A percentile compares a stretch with the other conserved stretches of the same genome.
Conservation (phyloP, 192 early-diverging fungal species). For the Backusella tarrabulga region DNA sequence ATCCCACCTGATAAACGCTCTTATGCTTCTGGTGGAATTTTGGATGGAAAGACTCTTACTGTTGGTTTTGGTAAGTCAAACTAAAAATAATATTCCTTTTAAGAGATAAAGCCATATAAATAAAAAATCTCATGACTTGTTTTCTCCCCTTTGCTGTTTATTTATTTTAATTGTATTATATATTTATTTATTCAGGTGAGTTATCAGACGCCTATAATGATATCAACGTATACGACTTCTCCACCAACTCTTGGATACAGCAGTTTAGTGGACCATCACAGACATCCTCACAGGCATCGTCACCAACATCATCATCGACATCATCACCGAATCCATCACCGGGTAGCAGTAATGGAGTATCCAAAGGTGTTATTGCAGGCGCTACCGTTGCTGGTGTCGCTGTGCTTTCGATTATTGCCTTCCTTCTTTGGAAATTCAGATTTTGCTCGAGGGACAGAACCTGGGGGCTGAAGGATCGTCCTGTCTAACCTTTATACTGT, state of each 20-base stretch:
- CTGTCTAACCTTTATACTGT: too few relatives aligned
- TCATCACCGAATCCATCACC: too few relatives aligned
- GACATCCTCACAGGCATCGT: too few relatives aligned
- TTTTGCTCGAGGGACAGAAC: too few relatives aligned
- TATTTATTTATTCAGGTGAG: conserved; percentile 3
- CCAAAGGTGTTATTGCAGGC: conserved; percentile 24
- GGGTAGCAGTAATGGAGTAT: background rate
- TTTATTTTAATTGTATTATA: background rate
- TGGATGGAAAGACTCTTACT: conserved; percentile 24
- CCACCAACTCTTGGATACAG: conserved; percentile 18
- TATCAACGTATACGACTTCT: conserved; percentile 24
- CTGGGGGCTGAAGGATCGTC: too few relatives aligned
- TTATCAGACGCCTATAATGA: conserved; percentile 27
- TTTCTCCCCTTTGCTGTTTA: background rate
- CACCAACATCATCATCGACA: too few relatives aligned
- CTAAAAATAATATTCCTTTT: background rate
- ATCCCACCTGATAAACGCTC: conserved; percentile 28
- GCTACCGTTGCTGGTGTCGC: conserved; percentile 29
- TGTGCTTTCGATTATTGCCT: conserved; percentile 20
- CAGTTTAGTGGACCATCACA: background rate
- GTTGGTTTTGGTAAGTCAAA: conserved; percentile 29
- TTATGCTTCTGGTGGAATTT: conserved; percentile 24
- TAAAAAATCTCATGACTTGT: background rate
- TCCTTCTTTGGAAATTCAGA: conserved; percentile 29
- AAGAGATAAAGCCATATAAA: background rate